phyloP scores from a whole-genome alignment of 805 yeast species.

The Saitoella complicata region DNA sequence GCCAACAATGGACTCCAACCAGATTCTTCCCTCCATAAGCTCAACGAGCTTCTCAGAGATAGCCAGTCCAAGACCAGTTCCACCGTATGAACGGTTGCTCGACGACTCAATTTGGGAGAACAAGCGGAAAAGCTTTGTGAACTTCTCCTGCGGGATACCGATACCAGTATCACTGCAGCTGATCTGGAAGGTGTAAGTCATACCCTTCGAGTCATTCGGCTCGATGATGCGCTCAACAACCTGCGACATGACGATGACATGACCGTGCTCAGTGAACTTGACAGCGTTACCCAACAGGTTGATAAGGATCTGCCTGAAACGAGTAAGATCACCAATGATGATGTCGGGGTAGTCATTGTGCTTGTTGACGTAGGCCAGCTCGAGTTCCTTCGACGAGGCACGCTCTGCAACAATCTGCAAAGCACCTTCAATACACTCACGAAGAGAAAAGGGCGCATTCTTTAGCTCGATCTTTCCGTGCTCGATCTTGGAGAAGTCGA shows the following conservation, averaged over 20 bases:
- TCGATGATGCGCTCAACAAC: slow-evolving; percentile 21
- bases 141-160: slow-evolving; percentile 33
- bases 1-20: slow-evolving; percentile 31
- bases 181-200: slow-evolving; percentile 22
- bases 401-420: slow-evolving; percentile 32
- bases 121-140: slow-evolving; percentile 32
- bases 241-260: slow-evolving; percentile 25
- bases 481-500: slow-evolving; percentile 39
- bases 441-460: slow-evolving; percentile 30
- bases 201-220: neutral
- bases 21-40: slow-evolving; percentile 33
- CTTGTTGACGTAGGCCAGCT: slow-evolving; percentile 17
- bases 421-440: slow-evolving; percentile 29
- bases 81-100: slow-evolving; percentile 34
- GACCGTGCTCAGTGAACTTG: slow-evolving; percentile 32
- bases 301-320: slow-evolving; percentile 35
- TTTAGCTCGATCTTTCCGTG: slow-evolving; percentile 35
- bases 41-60: slow-evolving; percentile 33
- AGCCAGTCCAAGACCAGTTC: slow-evolving; percentile 35
- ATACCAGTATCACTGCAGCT: slow-evolving; percentile 28
- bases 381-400: slow-evolving; percentile 27
- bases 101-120: slow-evolving; percentile 41
- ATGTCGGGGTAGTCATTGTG: slow-evolving; percentile 17
- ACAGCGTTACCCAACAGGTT: slow-evolving; percentile 39
- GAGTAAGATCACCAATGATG: slow-evolving; percentile 31